phyloP scores from a whole-genome alignment of 2,329 filamentous ascomycete genomes.

The Fusarium chuoi region DNA sequence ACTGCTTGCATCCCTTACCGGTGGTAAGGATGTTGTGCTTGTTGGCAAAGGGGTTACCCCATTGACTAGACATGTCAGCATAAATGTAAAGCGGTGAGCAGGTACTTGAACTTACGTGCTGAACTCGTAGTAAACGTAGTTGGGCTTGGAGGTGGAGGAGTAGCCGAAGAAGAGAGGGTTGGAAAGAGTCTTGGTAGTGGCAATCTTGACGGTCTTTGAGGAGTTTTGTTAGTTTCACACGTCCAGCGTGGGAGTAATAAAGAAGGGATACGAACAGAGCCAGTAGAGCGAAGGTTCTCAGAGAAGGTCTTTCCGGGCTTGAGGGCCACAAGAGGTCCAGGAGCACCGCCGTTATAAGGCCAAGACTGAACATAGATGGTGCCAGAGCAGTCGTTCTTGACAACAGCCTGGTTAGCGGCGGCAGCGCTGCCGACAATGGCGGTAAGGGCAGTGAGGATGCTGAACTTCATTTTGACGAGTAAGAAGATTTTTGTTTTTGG shows the following conservation, averaged over 20 bases:
- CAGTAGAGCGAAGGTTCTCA: constrained; percentile 49
- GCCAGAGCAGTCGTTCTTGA: constrained; percentile 50
- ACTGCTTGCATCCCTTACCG: constrained; percentile 51
- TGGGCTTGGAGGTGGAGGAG: constrained; percentile 50
- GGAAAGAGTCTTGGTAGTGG: constrained; percentile 50
- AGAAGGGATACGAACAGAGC: constrained; percentile 40
- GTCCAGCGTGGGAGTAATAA: no score
- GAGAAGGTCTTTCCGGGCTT: constrained; percentile 48
- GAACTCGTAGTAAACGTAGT: constrained; percentile 55
- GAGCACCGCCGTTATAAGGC: constrained; percentile 47
- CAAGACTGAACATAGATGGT: constrained; percentile 53
- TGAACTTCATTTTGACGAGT: constrained; percentile 47
- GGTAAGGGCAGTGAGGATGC: constrained; percentile 40
- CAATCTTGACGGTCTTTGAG: constrained; percentile 52
- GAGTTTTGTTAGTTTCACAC: no score
- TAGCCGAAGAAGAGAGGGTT: constrained; percentile 57
- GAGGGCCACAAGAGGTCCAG: constrained; percentile 50
- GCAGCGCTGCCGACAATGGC: constrained; percentile 45
- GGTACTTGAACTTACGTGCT: constrained; percentile 44
- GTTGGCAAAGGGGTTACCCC: constrained; percentile 54
- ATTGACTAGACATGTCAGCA: neutral
- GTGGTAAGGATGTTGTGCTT: constrained; percentile 51
- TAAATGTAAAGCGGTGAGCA: rapidly evolving
- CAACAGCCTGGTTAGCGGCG: constrained; percentile 50
- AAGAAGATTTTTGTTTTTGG: neutral